Conservation (phyloP, 2,329 filamentous ascomycete species). For the Rhinocladiella similis region DNA sequence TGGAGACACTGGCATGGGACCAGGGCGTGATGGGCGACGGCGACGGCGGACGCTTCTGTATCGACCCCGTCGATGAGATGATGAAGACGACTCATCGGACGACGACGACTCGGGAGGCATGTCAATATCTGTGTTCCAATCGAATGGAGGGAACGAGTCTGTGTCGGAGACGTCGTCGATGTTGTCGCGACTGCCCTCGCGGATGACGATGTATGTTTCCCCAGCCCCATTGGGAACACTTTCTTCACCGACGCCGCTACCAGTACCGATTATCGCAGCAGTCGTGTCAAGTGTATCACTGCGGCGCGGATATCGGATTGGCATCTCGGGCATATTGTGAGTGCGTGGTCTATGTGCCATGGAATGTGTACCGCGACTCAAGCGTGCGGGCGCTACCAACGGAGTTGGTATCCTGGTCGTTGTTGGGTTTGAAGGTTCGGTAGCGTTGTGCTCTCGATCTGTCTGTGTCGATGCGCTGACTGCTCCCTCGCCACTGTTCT, state of each 20-base stretch:
- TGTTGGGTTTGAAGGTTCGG: too few species aligned
- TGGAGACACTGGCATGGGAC: neutral
- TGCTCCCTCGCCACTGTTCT: neutral
- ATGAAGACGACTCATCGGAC: conserved; percentile 5
- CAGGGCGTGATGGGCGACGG: neutral
- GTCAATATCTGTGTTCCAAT: conserved; percentile 45
- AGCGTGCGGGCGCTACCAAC: too few species aligned
- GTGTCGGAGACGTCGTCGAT: conserved; percentile 26
- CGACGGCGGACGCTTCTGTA: neutral
- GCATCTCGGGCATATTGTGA: neutral
- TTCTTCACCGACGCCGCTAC: neutral
- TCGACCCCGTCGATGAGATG: neutral
- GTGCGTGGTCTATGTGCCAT: too few species aligned
- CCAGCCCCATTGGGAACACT: neutral
- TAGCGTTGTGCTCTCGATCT: neutral
- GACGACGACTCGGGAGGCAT: conserved; percentile 35
- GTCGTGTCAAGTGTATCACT: conserved; percentile 20
- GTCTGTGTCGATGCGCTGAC: neutral
- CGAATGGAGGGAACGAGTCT: conserved; percentile 41
- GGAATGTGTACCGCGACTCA: too few species aligned
- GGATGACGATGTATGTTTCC: neutral
- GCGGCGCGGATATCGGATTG: conserved; percentile 4
- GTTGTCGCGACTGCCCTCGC: neutral
- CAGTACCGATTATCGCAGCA: conserved; percentile 12
- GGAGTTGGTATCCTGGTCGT: too few species aligned